Evolutionary conservation across 192 early-diverging fungal genomes (phyloP).

Genomic region (Martensiomyces pterosporus): DNA sequence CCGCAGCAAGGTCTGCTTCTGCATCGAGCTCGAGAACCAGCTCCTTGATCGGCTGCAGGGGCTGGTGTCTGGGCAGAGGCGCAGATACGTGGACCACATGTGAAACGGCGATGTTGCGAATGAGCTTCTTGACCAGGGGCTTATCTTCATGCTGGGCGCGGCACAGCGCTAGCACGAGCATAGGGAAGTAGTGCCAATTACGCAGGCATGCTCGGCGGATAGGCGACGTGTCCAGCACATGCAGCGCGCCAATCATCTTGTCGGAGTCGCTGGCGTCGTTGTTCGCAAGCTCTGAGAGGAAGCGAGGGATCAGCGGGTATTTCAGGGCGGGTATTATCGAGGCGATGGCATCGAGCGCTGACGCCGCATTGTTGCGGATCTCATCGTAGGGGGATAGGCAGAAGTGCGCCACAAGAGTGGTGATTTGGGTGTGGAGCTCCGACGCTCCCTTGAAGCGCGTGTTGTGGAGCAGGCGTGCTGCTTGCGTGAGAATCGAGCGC

Average conservation of each 20-base stretch:
- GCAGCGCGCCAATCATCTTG: slow-evolving; percentile 45
- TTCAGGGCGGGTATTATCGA: slow-evolving; percentile 26
- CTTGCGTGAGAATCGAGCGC: slow-evolving; percentile 17
- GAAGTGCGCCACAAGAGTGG: slow-evolving; percentile 21
- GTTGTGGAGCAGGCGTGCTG: slow-evolving; percentile 41
- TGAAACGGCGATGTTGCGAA: slow-evolving; percentile 29
- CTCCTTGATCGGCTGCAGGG: neutral
- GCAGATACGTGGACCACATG: slow-evolving; percentile 29
- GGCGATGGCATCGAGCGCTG: slow-evolving; percentile 27
- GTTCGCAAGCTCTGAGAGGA: slow-evolving; percentile 32
- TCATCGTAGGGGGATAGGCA: slow-evolving; percentile 43
- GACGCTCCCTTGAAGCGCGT: slow-evolving; percentile 22
- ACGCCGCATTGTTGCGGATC: slow-evolving; percentile 33
- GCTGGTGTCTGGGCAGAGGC: slow-evolving; percentile 9
- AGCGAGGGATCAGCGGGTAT: slow-evolving; percentile 38
- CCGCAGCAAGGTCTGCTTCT: neutral
- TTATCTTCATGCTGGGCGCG: slow-evolving; percentile 51
- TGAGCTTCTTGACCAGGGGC: slow-evolving; percentile 41
- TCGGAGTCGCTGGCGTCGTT: slow-evolving; percentile 36
- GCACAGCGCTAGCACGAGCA: slow-evolving; percentile 36
- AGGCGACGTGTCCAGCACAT: slow-evolving; percentile 24
- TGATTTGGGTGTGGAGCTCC: slow-evolving; percentile 16
- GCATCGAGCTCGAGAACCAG: slow-evolving; percentile 5
- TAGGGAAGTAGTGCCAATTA: slow-evolving; percentile 34
- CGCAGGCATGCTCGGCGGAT: slow-evolving; percentile 24